Evolutionary conservation across 2,329 filamentous ascomycete genomes (phyloP).

Genomic region (Gaeumannomyces tritici): DNA sequence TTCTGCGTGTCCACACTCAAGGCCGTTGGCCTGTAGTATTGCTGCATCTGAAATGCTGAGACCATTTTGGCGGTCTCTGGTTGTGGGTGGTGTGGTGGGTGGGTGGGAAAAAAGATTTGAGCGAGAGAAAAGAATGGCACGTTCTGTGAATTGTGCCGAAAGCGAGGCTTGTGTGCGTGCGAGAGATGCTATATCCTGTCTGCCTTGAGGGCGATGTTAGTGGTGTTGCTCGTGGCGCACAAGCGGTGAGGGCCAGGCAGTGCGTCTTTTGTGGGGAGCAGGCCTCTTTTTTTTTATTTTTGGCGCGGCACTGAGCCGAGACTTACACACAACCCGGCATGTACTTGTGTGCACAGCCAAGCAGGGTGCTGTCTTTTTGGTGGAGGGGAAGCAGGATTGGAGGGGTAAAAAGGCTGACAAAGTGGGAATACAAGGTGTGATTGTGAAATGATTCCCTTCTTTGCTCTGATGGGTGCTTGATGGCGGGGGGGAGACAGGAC

Average conservation of each 20-base stretch:
- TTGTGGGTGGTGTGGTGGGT: neutral
- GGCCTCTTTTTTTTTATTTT: conserved; percentile 1
- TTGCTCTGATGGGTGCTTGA: no score
- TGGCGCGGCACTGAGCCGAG: neutral
- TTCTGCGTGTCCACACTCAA: conserved; percentile 47
- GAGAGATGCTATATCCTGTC: neutral
- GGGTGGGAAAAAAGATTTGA: no score
- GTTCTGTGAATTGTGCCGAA: no score
- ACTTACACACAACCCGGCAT: no score
- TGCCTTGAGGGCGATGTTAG: neutral
- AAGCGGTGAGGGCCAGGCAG: neutral
- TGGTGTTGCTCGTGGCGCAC: neutral
- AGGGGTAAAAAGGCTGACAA: no score
- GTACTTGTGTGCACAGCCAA: no score
- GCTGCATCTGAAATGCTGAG: conserved; percentile 40
- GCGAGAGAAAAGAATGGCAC: no score
- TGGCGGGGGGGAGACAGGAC: no score
- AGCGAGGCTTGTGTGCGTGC: neutral
- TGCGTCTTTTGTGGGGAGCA: neutral
- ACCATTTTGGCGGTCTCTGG: conserved; percentile 29
- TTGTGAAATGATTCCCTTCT: no score
- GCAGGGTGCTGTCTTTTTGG: no score
- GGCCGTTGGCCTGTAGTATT: conserved; percentile 38
- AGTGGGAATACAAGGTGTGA: no score
- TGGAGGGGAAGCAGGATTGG: no score